Base-by-base conservation (phyloP, 306 rosid genomes). In the Prunus mume region DNA sequence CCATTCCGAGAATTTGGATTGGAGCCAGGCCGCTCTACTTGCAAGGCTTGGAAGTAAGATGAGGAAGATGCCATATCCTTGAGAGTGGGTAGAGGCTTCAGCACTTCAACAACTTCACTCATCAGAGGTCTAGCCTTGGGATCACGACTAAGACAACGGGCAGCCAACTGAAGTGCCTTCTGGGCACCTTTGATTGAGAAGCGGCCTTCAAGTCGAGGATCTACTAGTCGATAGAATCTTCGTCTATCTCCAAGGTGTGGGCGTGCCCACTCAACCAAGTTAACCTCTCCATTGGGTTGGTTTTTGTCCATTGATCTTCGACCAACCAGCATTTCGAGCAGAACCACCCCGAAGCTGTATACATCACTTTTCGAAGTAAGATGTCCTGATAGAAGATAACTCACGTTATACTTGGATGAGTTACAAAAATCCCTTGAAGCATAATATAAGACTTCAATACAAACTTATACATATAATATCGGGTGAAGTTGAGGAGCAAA, bases 261-360 rank as follows among this genome's bases (percentile, higher is more conserved):
- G 4, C 79, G 80, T 2, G 82, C 88, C 93, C 96, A 92, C 66
- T 88, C 83, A 27, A 87, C 87, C 77, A 92, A 55, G 76, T 41
- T 79, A 14, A 78, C 87, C 79, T 90, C 85, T 3, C 60, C 68
- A 0, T 0, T 3, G 0, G 86, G 82, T 27, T 75, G 76, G 3
- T 0, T 61, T 27, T 70, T 76, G 34, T 90, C 97, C 72, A 84
- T 57, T 7, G 90, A 86, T 50, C 58, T 88, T 46, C 86, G 77
- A 2, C 97, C 96, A 0, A 87, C 88, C 72, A 92, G 0, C 79
- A 92, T 56, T 69, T 92, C 97, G 3, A 92, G 86, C 0, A 92
- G 56, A 20, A 92, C 91, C n/a, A 92, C 86, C 1, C 96, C 93
- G 27, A 90, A 92, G 41, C 97, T 90, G 3, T 88, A 92, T 0